Evolutionary conservation across 2,329 filamentous ascomycete species (phyloP).

Genomic region (Xylaria multiplex): DNA sequence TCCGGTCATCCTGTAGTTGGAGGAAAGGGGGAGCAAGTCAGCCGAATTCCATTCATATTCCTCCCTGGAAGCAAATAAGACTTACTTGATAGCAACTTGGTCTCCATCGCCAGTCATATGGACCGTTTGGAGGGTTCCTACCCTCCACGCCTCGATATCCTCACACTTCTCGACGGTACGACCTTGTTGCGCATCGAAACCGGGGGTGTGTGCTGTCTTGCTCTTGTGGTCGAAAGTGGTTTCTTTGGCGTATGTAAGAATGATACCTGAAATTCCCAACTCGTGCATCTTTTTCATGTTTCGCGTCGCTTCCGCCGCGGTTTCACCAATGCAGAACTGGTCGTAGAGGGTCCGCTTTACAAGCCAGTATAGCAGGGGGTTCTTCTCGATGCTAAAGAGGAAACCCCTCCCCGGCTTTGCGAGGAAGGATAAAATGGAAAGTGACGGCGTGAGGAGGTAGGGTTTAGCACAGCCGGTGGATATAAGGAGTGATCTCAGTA

Average conservation of each 20-base stretch:
- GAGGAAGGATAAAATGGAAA: conserved; percentile 14
- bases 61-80: neutral
- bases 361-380: conserved; percentile 11
- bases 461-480: neutral
- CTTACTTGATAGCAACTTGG: conserved; percentile 20
- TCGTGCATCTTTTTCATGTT: conserved; percentile 14
- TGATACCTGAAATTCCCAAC: neutral
- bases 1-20: conserved; percentile 14
- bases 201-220: neutral
- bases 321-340: conserved; percentile 19
- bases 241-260: conserved; percentile 19
- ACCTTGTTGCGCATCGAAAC: neutral
- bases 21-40: neutral
- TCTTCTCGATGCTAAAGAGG: conserved; percentile 13
- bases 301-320: conserved; percentile 5
- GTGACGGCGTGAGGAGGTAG: conserved; percentile 12
- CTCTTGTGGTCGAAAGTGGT: conserved; percentile 16
- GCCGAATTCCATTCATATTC: neutral
- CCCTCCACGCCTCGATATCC: conserved; percentile 17
- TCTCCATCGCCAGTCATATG: conserved; percentile 13
- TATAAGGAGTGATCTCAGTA: conserved; percentile 13
- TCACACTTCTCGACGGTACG: neutral
- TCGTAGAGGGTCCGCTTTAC: conserved; percentile 10
- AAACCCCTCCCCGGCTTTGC: conserved; percentile 3
- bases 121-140: conserved; percentile 11